Evolutionary conservation across 352 stramenopile species (phyloP).

Genomic region (Pythium myriotylum): DNA sequence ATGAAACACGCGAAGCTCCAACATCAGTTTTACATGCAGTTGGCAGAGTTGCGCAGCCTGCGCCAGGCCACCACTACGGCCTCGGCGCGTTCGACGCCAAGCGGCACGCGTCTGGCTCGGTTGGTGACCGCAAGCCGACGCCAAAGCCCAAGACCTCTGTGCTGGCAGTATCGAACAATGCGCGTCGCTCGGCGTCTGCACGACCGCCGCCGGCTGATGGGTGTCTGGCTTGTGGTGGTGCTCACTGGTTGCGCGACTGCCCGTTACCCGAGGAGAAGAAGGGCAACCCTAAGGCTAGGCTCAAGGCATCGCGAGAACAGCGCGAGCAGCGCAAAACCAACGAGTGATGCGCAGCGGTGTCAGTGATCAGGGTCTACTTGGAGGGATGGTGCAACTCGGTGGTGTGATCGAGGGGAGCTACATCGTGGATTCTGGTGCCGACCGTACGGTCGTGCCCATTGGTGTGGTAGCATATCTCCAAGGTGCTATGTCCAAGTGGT

Average conservation of each 20-base stretch:
- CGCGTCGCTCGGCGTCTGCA: background rate
- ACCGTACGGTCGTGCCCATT: background rate
- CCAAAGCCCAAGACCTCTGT: too few relatives aligned
- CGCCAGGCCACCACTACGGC: background rate
- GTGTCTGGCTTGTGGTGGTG: conserved; percentile 3
- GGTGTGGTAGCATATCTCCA: background rate
- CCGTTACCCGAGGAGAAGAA: background rate
- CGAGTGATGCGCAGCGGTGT: too few relatives aligned
- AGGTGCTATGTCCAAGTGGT: background rate
- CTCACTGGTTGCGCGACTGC: conserved; percentile 1
- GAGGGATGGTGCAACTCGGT: background rate
- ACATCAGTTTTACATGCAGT: conserved; percentile 4
- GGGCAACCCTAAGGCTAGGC: background rate
- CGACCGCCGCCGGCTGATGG: conserved; percentile 4
- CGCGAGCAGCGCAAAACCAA: too few relatives aligned
- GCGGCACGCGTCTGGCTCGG: too few relatives aligned
- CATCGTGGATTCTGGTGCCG: background rate
- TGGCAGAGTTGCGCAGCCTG: background rate
- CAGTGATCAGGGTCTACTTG: background rate
- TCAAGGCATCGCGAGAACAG: background rate
- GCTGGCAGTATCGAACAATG: too few relatives aligned
- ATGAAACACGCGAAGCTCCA: background rate
- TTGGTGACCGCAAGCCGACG: too few relatives aligned
- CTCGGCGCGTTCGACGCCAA: too few relatives aligned
- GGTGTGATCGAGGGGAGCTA: background rate